Conservation (phyloP, 352 stramenopile species). For the Phytophthora sansomeana region DNA sequence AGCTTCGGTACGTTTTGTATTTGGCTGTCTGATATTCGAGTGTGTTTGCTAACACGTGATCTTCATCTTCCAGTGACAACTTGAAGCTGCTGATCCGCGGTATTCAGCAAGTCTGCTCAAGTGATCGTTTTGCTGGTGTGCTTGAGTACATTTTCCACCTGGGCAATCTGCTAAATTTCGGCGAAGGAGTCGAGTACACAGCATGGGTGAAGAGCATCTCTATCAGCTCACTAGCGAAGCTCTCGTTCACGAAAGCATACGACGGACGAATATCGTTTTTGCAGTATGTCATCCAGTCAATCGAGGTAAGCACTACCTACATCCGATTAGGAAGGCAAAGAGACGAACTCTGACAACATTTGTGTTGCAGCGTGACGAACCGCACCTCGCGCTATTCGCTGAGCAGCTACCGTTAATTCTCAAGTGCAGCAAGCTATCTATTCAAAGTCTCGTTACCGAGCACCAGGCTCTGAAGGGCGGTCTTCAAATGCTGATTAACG, state of each 20-base stretch:
- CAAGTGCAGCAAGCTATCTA: conserved; percentile 75
- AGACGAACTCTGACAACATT: conserved; percentile 8
- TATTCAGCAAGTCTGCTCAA: conserved; percentile 77
- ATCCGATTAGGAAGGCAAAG: neutral
- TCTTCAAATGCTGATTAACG: conserved; percentile 59
- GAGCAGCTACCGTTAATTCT: conserved; percentile 68
- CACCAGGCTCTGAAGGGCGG: conserved; percentile 66
- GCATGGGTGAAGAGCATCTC: conserved; percentile 70
- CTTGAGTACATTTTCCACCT: conserved; percentile 78
- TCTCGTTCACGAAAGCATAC: conserved; percentile 86
- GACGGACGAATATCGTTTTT: conserved; percentile 75
- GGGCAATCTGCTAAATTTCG: conserved; percentile 76
- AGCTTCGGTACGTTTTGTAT: conserved; percentile 61
- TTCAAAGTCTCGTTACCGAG: conserved; percentile 62
- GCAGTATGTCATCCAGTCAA: conserved; percentile 81
- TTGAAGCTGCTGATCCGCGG: conserved; percentile 72
- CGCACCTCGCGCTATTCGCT: conserved; percentile 64
- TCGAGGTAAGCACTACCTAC: conserved; percentile 52
- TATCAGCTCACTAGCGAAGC: conserved; percentile 77
- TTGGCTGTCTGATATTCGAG: neutral
- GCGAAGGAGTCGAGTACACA: conserved; percentile 55
- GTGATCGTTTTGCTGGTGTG: conserved; percentile 63
- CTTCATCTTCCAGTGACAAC: conserved; percentile 43
- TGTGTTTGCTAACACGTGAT: conserved; percentile 8
- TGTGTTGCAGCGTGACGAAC: conserved; percentile 60